phyloP scores from a whole-genome alignment of 75 land plant genomes.

The Larix kaempferi region DNA sequence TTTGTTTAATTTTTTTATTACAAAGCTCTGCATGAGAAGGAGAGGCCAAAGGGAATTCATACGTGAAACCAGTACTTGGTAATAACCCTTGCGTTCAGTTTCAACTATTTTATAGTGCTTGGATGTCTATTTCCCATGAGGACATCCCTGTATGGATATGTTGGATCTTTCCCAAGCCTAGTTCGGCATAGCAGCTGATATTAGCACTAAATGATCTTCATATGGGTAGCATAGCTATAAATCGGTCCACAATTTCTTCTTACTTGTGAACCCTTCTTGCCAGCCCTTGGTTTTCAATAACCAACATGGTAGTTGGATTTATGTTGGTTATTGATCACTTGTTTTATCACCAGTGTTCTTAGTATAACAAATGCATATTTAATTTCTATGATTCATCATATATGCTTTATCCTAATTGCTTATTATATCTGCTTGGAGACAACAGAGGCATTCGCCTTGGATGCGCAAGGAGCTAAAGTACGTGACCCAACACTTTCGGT shows the following conservation, averaged over 20 bases:
- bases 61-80: conserved; percentile 47
- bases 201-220: conserved; percentile 29
- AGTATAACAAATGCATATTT: too few relatives aligned
- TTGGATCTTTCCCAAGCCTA: conserved; percentile 36
- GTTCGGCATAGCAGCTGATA: conserved; percentile 25
- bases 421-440: too few relatives aligned
- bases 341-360: too few relatives aligned
- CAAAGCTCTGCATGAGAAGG: conserved; percentile 55
- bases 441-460: too few relatives aligned
- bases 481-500: too few relatives aligned
- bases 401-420: too few relatives aligned
- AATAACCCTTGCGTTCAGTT: conserved; percentile 34
- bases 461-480: too few relatives aligned
- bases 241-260: conserved; percentile 53
- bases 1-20: conserved; percentile 10
- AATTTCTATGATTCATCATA: too few relatives aligned
- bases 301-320: conserved; percentile 58
- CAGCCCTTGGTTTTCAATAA: conserved; percentile 55
- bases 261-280: conserved; percentile 62
- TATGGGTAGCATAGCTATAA: conserved; percentile 50
- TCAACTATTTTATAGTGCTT: conserved; percentile 50
- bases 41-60: conserved; percentile 24
- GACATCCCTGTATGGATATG: conserved; percentile 54
- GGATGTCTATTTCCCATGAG: conserved; percentile 51
- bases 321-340: too few relatives aligned